phyloP scores from a whole-genome alignment of 306 rosid species.

The Cucumis hystrix region DNA sequence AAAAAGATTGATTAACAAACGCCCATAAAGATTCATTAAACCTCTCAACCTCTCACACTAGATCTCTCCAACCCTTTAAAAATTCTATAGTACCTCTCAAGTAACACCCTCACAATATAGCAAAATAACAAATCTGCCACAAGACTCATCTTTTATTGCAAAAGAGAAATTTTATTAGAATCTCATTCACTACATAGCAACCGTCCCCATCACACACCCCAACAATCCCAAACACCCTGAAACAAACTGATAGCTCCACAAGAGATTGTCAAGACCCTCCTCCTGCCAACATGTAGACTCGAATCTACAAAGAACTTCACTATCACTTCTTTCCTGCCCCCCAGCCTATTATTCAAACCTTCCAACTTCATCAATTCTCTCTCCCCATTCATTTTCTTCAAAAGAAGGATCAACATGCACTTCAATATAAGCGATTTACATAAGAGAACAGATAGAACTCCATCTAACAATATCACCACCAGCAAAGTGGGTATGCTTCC shows the following conservation, averaged over 20 bases:
- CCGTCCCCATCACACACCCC: neutral
- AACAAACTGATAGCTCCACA: neutral
- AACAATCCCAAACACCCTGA: neutral
- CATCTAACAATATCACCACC: neutral
- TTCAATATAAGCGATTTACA: neutral
- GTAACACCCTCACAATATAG: neutral
- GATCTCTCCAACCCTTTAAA: neutral
- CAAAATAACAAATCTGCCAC: neutral
- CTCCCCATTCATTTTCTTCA: neutral
- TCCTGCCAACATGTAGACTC: neutral
- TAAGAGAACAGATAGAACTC: neutral
- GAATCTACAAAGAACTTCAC: neutral
- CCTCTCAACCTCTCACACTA: neutral
- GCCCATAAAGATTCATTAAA: no score
- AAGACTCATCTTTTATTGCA: neutral
- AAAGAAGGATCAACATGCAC: neutral
- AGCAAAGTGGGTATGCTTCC: neutral
- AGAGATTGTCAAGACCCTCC: neutral
- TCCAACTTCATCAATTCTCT: neutral
- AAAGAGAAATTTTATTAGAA: no score
- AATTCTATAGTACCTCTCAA: neutral
- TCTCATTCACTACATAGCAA: neutral
- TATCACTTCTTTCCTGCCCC: neutral
- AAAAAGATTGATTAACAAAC: no score
- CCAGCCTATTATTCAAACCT: neutral